phyloP scores from a whole-genome alignment of 75 land plant genomes.

The Gnetum montanum region DNA sequence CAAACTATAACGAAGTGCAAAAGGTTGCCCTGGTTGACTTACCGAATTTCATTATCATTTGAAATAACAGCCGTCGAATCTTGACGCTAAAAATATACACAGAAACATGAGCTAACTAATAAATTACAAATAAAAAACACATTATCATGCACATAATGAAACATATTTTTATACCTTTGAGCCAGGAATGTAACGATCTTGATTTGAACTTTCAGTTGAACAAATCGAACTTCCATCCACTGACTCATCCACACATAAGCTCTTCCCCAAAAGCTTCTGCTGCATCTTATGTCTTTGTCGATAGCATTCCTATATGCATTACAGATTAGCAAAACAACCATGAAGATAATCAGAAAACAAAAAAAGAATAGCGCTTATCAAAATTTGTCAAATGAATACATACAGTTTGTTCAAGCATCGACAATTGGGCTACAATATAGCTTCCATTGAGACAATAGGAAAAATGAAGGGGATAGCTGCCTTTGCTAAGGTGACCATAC shows the following conservation, averaged over 20 bases:
- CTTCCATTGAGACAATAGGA: conserved; percentile 8
- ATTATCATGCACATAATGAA: too few species aligned
- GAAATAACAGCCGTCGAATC: too few species aligned
- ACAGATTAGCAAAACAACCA: conserved; percentile 3
- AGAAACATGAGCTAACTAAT: too few species aligned
- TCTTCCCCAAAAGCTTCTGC: conserved; percentile 6
- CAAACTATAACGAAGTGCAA: too few species aligned
- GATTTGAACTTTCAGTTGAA: conserved; percentile 1
- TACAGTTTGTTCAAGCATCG: conserved; percentile 21
- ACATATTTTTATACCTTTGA: conserved; percentile 7
- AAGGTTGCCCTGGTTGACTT: too few species aligned
- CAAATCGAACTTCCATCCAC: conserved; percentile 4
- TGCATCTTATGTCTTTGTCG: conserved; percentile 17
- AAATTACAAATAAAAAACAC: too few species aligned
- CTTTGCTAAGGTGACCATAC: conserved; percentile 3
- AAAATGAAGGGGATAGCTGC: conserved; percentile 8
- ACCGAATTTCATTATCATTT: too few species aligned
- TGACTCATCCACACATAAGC: neutral
- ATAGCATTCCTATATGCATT: conserved; percentile 8
- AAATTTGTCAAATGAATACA: conserved; percentile 2
- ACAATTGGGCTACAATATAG: conserved; percentile 11
- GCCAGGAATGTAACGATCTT: conserved; percentile 2
- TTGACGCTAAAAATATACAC: too few species aligned
- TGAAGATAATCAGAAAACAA: neutral
- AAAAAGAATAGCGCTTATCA: neutral